Percentiles rank a stretch among this genome's conserved stretches.
Conservation (phyloP, 2,329 filamentous ascomycete genomes). For the Penicillium brevicompactum region DNA sequence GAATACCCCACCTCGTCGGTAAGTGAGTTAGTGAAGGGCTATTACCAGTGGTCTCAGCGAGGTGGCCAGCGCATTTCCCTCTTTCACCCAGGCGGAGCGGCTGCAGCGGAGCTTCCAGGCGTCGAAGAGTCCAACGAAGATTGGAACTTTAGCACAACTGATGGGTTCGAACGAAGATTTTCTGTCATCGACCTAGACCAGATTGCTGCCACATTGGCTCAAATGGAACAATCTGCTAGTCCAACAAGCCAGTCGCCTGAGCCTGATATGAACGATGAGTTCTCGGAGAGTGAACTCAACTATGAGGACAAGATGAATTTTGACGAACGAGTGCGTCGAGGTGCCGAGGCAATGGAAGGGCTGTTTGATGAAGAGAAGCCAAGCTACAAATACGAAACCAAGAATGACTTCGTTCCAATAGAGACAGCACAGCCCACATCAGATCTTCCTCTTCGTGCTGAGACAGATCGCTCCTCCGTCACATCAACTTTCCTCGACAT, state of each 20-base stretch:
- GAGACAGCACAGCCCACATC: conserved; percentile 49
- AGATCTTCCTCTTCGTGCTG: conserved; percentile 55
- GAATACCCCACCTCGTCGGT: conserved; percentile 48
- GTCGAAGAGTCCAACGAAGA: conserved; percentile 52
- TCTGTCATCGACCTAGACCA: conserved; percentile 51
- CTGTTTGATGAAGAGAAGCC: conserved; percentile 59
- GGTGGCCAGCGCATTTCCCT: conserved; percentile 57
- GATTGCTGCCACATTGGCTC: conserved; percentile 49
- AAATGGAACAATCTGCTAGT: conserved; percentile 44
- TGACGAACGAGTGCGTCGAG: conserved; percentile 60
- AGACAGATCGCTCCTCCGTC: conserved; percentile 51
- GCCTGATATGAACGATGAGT: conserved; percentile 32
- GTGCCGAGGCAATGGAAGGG: conserved; percentile 58
- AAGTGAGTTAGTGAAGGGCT: conserved; percentile 49
- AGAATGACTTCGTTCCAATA: conserved; percentile 52
- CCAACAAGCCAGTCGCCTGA: conserved; percentile 29
- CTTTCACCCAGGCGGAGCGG: conserved; percentile 62
- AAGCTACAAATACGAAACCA: conserved; percentile 61
- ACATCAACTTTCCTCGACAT: conserved; percentile 56
- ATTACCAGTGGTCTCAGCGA: conserved; percentile 52
- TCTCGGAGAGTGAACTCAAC: conserved; percentile 38
- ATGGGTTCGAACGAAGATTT: conserved; percentile 59
- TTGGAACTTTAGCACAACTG: conserved; percentile 68
- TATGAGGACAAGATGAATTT: conserved; percentile 54
- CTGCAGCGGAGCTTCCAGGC: conserved; percentile 55